Evolutionary conservation across 257 asterid species (phyloP), one percentile per base, ranked within the genome.

Genomic region (Coffea eugenioides): DNA sequence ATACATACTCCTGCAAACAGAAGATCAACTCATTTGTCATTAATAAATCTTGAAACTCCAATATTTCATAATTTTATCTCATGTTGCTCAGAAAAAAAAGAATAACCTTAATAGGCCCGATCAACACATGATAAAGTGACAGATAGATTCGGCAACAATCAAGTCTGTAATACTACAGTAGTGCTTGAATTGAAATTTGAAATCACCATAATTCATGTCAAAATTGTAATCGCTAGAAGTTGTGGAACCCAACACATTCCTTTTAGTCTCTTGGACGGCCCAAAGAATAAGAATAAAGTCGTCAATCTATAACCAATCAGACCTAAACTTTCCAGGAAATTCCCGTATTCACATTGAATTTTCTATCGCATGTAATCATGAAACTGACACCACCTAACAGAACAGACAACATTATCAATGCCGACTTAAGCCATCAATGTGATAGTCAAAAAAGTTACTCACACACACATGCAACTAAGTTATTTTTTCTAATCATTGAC

Each of bases 1-100:
- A 94, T 23, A 94, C 98, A 76, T 94, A 94, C 80, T 94, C 98
- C 98, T 94, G 95, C 87, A 86, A 80, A 41, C 8, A 71, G 43
- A 64, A 84, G 78, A 3, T 48, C 71, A 34, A 73, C 52, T 39
- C 5, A 39, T 36, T 70, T 66, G 78, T 10, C 41, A 71, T 80
- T 80, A 87, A 77, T 81, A 86, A 84, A 85, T 82, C 69, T 81
- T 75, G 74, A 39, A 67, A 71, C 80, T 77, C 39, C 79, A 80
- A 71, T 16, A 36, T 18, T 67, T 43, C 65, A 73, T 69, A 77
- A 79, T 20, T 31, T 73, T 49, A 45, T 57, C 43, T 61, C 1
- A 75, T 25, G 15, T 31, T 14, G 10, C 41, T 11, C 34, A 43
- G 45, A 39, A 57, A 9, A 9, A 13, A 70, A 39, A 39, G 43